Base-by-base conservation (phyloP, 495 filamentous ascomycete species). In the Aspergillus haitiensis region DNA sequence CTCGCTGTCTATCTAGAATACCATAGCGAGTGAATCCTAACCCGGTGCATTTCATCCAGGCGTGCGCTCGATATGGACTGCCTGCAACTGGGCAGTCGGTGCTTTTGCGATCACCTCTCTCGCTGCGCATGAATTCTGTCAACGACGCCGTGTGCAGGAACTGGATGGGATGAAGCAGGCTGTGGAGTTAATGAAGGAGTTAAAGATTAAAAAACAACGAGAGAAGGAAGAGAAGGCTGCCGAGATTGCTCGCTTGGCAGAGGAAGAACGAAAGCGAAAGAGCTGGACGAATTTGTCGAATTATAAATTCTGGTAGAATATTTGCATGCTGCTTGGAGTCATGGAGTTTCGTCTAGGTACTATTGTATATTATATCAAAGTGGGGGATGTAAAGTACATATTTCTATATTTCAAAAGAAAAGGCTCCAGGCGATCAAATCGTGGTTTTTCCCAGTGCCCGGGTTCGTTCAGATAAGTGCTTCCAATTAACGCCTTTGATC, bases 31-130 rank as follows among this genome's bases (percentile, higher is more conserved):
- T n/a, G 18, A 58, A 34, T 18, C 3, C 48, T 63, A 46, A 60
- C 47, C 2, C 12, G 13, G 27, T 21, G 36, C 16, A 6, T 12
- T 63, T 18, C n/a, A 9, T 55, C 32, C 61, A 83, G 80, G 77
- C 48, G 55, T 74, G 39, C 71, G 71, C 9, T 71, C 76, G 27
- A 64, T 82, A 47, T 79, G 74, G 75, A 72, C 72, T 35, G 87
- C 89, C 6, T 87, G 84, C 33, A 93, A 93, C 68, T 96, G 90
- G 89, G 91, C 91, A 1, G 89, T 91, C 11, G 88, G 86, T n/a
- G 74, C 82, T 10, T 94, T 92, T 64, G 77, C 82, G 10, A 64
- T 86, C 45, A 79, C 75, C 11, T 86, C 88, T 3, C 70, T 89
- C 16, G 76, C 77, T 49, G 84, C 85, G 52, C 91, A 92, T 70